Evolutionary conservation across 345 rosid species (phyloP).

Genomic region (Psidium friedrichsthalianum): DNA sequence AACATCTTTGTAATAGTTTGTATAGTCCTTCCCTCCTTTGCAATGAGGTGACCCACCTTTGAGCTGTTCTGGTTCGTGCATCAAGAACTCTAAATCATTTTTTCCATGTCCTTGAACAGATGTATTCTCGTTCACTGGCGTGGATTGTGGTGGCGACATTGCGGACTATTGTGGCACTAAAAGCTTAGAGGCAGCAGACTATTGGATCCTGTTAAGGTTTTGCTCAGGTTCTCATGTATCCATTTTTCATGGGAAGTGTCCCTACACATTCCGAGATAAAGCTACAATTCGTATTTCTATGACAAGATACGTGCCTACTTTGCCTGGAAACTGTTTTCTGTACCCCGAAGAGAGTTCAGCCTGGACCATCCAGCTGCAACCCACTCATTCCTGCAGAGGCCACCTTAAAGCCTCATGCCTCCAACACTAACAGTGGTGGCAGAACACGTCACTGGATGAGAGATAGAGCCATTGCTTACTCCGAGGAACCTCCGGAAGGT

Average conservation of each 20-base stretch:
- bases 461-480: slow-evolving; percentile 90
- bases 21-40: background rate
- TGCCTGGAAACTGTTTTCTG: slow-evolving; percentile 74
- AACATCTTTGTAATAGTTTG: background rate
- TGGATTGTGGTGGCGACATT: slow-evolving; percentile 87
- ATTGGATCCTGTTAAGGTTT: slow-evolving; percentile 79
- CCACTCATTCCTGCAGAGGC: slow-evolving; percentile 62
- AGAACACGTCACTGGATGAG: slow-evolving; percentile 97
- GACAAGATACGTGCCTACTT: slow-evolving; percentile 74
- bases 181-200: slow-evolving; percentile 55
- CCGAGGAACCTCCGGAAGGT: slow-evolving; percentile 79
- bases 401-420: slow-evolving; percentile 76
- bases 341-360: slow-evolving; percentile 65
- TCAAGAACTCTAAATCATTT: background rate
- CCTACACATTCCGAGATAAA: slow-evolving; percentile 85
- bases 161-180: slow-evolving; percentile 66
- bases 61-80: background rate
- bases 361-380: slow-evolving; percentile 76
- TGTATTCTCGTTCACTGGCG: slow-evolving; percentile 84
- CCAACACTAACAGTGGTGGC: slow-evolving; percentile 92
- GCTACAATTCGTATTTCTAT: slow-evolving; percentile 77
- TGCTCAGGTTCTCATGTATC: slow-evolving; percentile 91
- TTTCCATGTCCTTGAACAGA: slow-evolving; percentile 26
- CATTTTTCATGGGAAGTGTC: slow-evolving; percentile 68
- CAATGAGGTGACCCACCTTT: background rate